Base-by-base conservation (phyloP, 192 early-diverging fungal genomes). In the Podila clonocystis region DNA sequence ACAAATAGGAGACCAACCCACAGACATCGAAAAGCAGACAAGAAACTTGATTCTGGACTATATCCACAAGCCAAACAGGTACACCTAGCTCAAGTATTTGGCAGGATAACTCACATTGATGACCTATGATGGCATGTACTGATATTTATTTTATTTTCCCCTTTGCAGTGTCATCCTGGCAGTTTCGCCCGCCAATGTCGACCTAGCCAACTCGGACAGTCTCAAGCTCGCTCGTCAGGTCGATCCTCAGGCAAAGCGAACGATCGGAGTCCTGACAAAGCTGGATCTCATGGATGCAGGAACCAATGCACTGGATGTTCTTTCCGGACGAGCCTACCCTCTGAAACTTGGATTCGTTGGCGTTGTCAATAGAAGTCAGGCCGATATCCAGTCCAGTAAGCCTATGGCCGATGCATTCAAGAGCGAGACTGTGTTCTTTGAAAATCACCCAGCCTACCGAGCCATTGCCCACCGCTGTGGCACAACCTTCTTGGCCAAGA, bases 271-370 rank as follows among this genome's bases (percentile, higher is more conserved):
- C 9, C 80, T 95, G 63, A 94, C 94, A 50, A 95, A 95, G 83
- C 86, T 95, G 63, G 94, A 95, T 85, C 73, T 95, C 69, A 95
- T 95, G 94, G 94, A 95, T 72, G 88, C 90, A 57, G 94, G 94
- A 61, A 95, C 93, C 48, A 92, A 93, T 65, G 92, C 94, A 41
- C 82, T 95, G 34, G 94, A 95, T 55, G 91, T 93, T 41, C 87
- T 95, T 28, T 88, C 93, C 0, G 94, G 94, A 34, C 84, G 91
- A 38, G 91, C 93, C 5, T 92, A 93, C 48, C 93, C 93, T 19
- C 72, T 95, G 57, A 93, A 93, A 50, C 82, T 95, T 31, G 94
- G 94, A 2, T 95, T 95, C 77, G 90, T 95, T 63, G 94, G 94
- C 62, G 89, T 93, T 20, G 91, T 95, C 19, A 95, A 95, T 75